Conservation (phyloP, 257 asterid genomes). For the Linaria vulgaris region DNA sequence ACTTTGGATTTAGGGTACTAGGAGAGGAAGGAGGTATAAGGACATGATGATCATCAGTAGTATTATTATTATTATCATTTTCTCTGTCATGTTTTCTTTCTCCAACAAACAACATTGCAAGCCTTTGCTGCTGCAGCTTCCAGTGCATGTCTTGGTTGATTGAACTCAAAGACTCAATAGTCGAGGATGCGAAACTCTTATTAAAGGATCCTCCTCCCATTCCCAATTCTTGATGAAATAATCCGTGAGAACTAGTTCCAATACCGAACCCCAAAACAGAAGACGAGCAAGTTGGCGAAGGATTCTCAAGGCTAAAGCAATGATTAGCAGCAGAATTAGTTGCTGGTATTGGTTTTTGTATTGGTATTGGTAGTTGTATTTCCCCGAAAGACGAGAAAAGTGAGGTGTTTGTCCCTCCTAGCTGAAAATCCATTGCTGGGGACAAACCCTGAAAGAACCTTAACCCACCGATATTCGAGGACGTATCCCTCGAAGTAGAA, state of each 20-base stretch:
- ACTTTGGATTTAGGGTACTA: no score
- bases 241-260: no score
- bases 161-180: slow-evolving; percentile 76
- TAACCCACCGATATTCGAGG: slow-evolving; percentile 51
- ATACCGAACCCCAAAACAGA: no score
- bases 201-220: slow-evolving; percentile 3
- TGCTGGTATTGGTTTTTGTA: no score
- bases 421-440: slow-evolving; percentile 87
- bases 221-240: no score
- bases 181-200: slow-evolving; percentile 51
- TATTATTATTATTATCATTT: slow-evolving; percentile 24
- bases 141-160: slow-evolving; percentile 88
- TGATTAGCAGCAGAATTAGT: slow-evolving; percentile 28
- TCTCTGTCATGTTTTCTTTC: slow-evolving; percentile 21
- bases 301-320: slow-evolving; percentile 28
- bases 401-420: slow-evolving; percentile 25
- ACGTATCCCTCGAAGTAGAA: no score
- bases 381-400: neutral
- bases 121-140: slow-evolving; percentile 82
- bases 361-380: slow-evolving; percentile 25
- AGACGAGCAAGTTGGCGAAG: no score
- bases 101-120: slow-evolving; percentile 57
- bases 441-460: slow-evolving; percentile 67
- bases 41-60: slow-evolving; percentile 15
- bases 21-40: slow-evolving; percentile 7